A percentile compares a stretch with the other conserved stretches of the same genome.
Conservation (phyloP, 345 rosid genomes). For the Eutrema heterophyllum region DNA sequence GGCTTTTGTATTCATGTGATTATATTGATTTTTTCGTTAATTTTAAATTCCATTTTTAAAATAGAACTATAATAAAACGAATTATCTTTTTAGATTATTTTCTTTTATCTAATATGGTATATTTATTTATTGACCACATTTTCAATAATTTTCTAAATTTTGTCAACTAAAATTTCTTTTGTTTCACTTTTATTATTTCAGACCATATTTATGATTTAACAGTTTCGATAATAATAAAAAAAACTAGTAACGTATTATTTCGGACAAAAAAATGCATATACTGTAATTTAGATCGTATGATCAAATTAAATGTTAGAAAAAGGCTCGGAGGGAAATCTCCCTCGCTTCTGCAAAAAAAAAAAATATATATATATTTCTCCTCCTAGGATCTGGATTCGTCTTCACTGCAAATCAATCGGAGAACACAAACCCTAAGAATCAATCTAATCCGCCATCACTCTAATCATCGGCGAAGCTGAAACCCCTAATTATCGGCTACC, state of each 20-base stretch:
- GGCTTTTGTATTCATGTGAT: not conserved
- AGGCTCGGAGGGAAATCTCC: not conserved
- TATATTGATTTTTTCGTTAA: not conserved
- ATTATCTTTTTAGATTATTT: not conserved
- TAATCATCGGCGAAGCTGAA: not conserved
- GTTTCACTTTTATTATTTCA: too few relatives aligned
- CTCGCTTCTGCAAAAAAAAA: too few relatives aligned
- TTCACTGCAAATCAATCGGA: not conserved
- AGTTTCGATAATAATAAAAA: not conserved
- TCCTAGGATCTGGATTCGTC: not conserved
- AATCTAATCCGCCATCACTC: not conserved
- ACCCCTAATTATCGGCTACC: not conserved
- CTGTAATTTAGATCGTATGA: too few relatives aligned
- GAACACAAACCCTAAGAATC: not conserved
- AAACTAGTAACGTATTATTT: too few relatives aligned
- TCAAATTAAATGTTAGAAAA: not conserved
- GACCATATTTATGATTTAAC: not conserved
- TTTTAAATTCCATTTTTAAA: not conserved
- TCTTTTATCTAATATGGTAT: not conserved
- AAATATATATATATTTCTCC: too few relatives aligned
- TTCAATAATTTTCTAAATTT: not conserved
- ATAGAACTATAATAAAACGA: not conserved
- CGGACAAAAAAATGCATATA: too few relatives aligned
- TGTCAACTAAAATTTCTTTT: too few relatives aligned
- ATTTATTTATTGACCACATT: not conserved